Evolutionary conservation across 768 basidiomycete genomes (phyloP), one percentile per base, ranked within the genome.

Genomic region (Agaricus sinodeliciosus): DNA sequence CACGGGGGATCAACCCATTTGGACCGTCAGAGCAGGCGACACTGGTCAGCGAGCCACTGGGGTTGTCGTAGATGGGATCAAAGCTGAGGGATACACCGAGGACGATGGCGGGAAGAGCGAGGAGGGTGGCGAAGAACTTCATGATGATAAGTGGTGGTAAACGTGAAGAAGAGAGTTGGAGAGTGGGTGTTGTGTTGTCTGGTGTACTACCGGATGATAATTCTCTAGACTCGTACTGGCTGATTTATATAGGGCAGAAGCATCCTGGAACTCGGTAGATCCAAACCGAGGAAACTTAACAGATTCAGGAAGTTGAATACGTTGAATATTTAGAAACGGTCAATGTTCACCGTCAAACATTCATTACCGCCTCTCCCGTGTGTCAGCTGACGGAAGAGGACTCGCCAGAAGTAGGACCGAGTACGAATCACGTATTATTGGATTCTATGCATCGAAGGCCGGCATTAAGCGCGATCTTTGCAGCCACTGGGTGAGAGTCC

Each of bases 1-100:
- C 68, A 11, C 64, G 66, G 2, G 71, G 69, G 16, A 73, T 31
- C 15, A 85, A 67, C 7, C 82, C 83, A 50, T 81, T 68, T n/a
- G 61, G 48, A 5, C 83, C 82, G 55, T 78, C 61, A 9, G 76
- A 77, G 62, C 76, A 77, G 5, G 76, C 69, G 36, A 75, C 73
- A 15, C 56, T 64, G 57, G 61, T 49, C 19, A 84, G 69, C 5
- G 75, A 75, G n/a, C 60, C 60, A 8, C 41, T 40, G 0, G 50
- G 48, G 7, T 72, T 65, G 65, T 85, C 85, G 66, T 81, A 87
- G 2, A 63, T 46, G n/a, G 67, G 43, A 65, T 85, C 81, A 62
- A 68, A 84, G 50, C 58, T 59, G 43, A 54, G 45, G n/a, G 45
- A 31, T 8, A 28, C 55, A n/a, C 48, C 53, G 16, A 48, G 36